Base-by-base conservation (phyloP, 805 yeast genomes). In the Starmerella vitae region DNA sequence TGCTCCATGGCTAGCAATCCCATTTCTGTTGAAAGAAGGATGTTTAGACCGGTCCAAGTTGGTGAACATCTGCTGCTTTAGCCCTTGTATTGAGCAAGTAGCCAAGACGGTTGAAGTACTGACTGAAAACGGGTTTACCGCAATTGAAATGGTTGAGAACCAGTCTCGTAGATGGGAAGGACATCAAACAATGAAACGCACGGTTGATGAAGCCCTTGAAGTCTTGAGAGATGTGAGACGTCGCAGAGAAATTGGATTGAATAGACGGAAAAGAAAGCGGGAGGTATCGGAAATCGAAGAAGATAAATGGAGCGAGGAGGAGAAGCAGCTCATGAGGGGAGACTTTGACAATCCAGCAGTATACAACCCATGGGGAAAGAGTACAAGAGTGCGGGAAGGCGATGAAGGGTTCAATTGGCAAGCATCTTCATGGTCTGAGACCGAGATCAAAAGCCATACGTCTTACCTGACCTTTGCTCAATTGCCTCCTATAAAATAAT, bases 1-100 rank as follows among this genome's bases (percentile, higher is more conserved):
- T 3, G 76, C 94, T 4, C 98, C 99, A 7, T 88, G 97, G 96
- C 75, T 74, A 27, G 98, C 98, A 5, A 79, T 91, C 38, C 83
- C 84, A 5, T 78, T 79, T 58, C 61, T 88, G 33, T 20, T 37
- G 3, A 61, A 66, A 10, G 49, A 54, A 24, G 46, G 42, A 10
- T 33, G 42, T n/a, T 37, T 51, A 10, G 62, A 79, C 7, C 57
- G 62, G 7, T 17, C 29, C 10, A 14, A 40, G 19, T 28, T 40
- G 4, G 81, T 75, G 18, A 75, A 80, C 3, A 69, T 91, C 38
- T 91, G 99, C 61, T 91, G 98, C 60, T 91, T 91, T 56, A 82
- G 94, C 29, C 99, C 99, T 8, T 91, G 99, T 60, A 81, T 91
- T 34, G 99, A 91, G 61, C 99, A 91, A 62, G 98, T 91, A 3